Base-by-base conservation (phyloP, 148 eudicot species). In the Vaccinium macrocarpon region DNA sequence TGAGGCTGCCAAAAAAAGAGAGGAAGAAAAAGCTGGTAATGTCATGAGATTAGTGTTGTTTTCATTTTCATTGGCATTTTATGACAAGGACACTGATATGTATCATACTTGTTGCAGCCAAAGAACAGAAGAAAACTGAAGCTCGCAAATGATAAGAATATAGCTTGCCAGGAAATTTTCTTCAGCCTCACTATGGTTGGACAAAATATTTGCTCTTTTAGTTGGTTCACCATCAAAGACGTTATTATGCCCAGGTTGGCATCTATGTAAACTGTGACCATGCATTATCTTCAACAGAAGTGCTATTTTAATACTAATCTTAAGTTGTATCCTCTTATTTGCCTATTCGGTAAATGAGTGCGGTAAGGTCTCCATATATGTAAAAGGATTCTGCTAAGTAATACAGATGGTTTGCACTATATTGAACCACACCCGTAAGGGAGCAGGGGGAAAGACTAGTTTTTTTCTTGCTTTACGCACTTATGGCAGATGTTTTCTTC, bases 21-120 rank as follows among this genome's bases (percentile, higher is more conserved):
- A 93, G 57, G 98, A 95, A 84, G 97, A 95, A 85, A 95, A 95
- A 88, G 95, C 98, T 76, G 98, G 98, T 95, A 89, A 84, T 80
- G n/a, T 78, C 8, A 80, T 76, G 66, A 42, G 70, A 55, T 11
- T 8, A 21, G 18, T 23, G 2, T 56, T 25, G 76, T 6, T 14
- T 53, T 11, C 25, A 79, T 49, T n/a, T 72, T 59, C 51, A 11
- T 18, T 32, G 8, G 35, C 8, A 18, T 76, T 35, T 53, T 46
- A 48, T 76, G 27, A 75, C 1, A 7, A 27, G 11, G 61, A 49
- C 25, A 1, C 18, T 62, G 25, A 53, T 49, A 13, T 19, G n/a
- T 42, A 55, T 35, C 29, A 42, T 57, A n/a, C 80, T 29, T 84
- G 1, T 70, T 82, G 78, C 97, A 96, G 99, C 99, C 85, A 96